phyloP scores from a whole-genome alignment of 108 stramenopile species.

The Cylindrotheca fusiformis region DNA sequence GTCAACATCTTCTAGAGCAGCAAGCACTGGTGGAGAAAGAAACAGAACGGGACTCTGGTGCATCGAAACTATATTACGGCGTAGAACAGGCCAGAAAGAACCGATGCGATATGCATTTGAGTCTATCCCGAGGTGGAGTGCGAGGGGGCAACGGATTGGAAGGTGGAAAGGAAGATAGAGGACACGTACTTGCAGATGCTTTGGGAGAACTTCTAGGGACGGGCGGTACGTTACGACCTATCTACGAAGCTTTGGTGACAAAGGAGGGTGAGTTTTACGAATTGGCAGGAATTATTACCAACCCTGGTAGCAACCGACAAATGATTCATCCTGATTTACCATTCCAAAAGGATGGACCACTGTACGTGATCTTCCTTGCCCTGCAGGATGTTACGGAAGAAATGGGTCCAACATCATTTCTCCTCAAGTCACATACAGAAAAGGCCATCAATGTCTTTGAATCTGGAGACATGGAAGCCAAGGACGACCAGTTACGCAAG shows the following conservation, averaged over 20 bases:
- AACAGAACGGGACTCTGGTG: conserved; percentile 10
- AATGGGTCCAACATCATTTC: conserved; percentile 63
- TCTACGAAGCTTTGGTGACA: conserved; percentile 51
- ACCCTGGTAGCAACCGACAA: conserved; percentile 47
- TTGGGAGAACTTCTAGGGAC: conserved; percentile 33
- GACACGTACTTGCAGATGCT: conserved; percentile 17
- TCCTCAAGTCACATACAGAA: conserved; percentile 34
- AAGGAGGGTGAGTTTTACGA: conserved; percentile 54
- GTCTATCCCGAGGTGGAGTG: conserved; percentile 31
- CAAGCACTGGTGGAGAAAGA: conserved; percentile 24
- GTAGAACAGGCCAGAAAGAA: conserved; percentile 41
- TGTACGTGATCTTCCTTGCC: conserved; percentile 57
- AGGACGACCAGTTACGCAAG: conserved; percentile 24
- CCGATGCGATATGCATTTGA: conserved; percentile 47
- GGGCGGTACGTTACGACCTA: conserved; percentile 34
- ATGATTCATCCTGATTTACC: conserved; percentile 57
- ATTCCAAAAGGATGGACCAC: conserved; percentile 34
- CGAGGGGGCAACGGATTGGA: background rate
- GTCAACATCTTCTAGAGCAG: conserved; percentile 30
- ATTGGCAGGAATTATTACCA: conserved; percentile 48
- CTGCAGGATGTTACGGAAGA: conserved; percentile 54
- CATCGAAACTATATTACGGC: conserved; percentile 32
- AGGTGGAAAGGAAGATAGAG: background rate
- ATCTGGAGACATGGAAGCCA: background rate
- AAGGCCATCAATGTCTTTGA: conserved; percentile 20